Evolutionary conservation across 345 rosid genomes (phyloP).

Genomic region (Cochlearia excelsa): DNA sequence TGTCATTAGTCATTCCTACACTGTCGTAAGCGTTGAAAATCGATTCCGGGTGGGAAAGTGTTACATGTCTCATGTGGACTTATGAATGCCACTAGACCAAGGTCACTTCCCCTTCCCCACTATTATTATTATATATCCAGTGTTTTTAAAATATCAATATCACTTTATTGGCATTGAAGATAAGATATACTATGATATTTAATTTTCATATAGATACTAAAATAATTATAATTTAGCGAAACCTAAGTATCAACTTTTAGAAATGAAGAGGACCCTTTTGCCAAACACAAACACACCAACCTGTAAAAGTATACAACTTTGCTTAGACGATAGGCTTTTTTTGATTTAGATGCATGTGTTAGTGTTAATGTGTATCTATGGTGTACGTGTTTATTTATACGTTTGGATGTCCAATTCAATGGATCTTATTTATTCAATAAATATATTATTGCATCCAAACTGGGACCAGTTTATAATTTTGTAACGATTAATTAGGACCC

Average conservation of each 20-base stretch:
- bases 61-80: too few relatives aligned
- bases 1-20: too few relatives aligned
- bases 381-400: slow-evolving; percentile 2
- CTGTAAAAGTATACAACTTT: slow-evolving; percentile 34
- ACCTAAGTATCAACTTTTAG: slow-evolving; percentile 24
- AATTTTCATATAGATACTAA: not conserved
- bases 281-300: slow-evolving; percentile 33
- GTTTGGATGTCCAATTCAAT: slow-evolving; percentile 24
- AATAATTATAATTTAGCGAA: too few relatives aligned
- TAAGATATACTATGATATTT: not conserved
- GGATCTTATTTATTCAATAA: slow-evolving; percentile 19
- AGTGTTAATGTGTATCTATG: slow-evolving; percentile 4
- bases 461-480: slow-evolving; percentile 14
- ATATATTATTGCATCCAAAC: slow-evolving; percentile 4
- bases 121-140: not conserved
- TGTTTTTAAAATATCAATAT: too few relatives aligned
- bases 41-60: too few relatives aligned
- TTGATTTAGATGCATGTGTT: slow-evolving; percentile 9
- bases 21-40: too few relatives aligned
- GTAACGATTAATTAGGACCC: slow-evolving; percentile 8
- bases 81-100: too few relatives aligned
- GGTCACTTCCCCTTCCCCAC: not conserved
- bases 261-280: slow-evolving; percentile 31
- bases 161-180: slow-evolving; percentile 7
- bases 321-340: slow-evolving; percentile 20